Conservation (phyloP, 2,329 filamentous ascomycete species). For the Rutstroemia sp. region DNA sequence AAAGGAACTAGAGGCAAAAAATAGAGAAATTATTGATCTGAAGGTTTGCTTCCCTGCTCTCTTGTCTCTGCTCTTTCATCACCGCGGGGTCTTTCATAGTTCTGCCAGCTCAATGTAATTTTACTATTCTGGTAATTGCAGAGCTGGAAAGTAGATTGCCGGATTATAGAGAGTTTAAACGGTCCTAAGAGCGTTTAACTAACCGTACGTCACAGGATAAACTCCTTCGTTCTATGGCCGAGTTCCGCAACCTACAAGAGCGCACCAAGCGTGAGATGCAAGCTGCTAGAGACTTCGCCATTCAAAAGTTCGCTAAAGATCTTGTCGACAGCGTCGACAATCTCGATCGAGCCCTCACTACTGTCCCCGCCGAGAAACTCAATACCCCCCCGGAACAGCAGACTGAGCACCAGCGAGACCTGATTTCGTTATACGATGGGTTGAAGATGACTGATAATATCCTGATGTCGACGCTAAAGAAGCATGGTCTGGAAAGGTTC, state of each 20-base stretch:
- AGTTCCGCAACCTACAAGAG: slow-evolving; percentile 97
- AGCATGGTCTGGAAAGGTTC: slow-evolving; percentile 89
- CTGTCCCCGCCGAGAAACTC: slow-evolving; percentile 70
- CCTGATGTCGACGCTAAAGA: slow-evolving; percentile 79
- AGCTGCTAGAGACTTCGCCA: slow-evolving; percentile 81
- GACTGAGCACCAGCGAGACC: slow-evolving; percentile 56
- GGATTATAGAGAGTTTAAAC: not conserved
- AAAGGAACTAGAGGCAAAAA: slow-evolving; percentile 65
- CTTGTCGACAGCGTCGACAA: slow-evolving; percentile 95
- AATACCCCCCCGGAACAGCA: slow-evolving; percentile 40
- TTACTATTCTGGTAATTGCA: too few species aligned
- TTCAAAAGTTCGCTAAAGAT: slow-evolving; percentile 90
- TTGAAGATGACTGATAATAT: slow-evolving; percentile 93
- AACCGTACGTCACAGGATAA: slow-evolving; percentile 61
- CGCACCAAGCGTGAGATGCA: slow-evolving; percentile 88
- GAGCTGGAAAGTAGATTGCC: not conserved
- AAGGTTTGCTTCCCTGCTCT: slow-evolving; percentile 56
- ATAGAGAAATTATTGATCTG: slow-evolving; percentile 68
- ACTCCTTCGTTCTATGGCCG: slow-evolving; percentile 87
- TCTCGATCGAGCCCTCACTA: slow-evolving; percentile 82
- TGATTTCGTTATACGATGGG: slow-evolving; percentile 76
- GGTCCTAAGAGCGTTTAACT: slow-evolving; percentile 1
- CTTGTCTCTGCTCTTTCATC: not conserved
- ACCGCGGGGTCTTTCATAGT: too few species aligned
- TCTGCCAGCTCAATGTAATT: not conserved